Conservation (phyloP, 2,329 filamentous ascomycete genomes). For the Beauveria brongniartii region DNA sequence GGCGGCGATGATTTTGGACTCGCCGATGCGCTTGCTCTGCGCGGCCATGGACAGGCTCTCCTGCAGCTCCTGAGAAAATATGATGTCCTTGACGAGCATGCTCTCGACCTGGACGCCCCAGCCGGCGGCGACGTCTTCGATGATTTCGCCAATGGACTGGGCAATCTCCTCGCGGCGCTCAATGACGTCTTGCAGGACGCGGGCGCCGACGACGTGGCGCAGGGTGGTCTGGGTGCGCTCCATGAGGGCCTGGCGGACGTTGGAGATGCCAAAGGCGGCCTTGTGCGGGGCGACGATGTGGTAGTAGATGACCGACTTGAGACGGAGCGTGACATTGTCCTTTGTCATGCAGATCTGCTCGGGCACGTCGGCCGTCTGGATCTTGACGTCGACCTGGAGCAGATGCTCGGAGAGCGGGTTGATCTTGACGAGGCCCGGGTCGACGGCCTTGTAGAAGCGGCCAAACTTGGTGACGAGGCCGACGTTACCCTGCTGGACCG, state of each 20-base stretch:
- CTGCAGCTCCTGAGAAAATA: constrained; percentile 92
- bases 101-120: constrained; percentile 97
- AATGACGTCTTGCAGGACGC: constrained; percentile 94
- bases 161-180: constrained; percentile 97
- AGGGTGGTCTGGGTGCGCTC: constrained; percentile 98
- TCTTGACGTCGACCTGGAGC: constrained; percentile 95
- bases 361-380: constrained; percentile 95
- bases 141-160: constrained; percentile 90
- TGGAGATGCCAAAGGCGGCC: constrained; percentile 91
- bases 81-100: constrained; percentile 99
- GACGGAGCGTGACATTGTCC: constrained; percentile 89
- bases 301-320: constrained; percentile 98
- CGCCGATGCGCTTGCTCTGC: constrained; percentile 95
- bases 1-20: constrained; percentile 96
- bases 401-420: constrained; percentile 90
- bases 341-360: constrained; percentile 99
- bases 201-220: constrained; percentile 90
- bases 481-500: constrained; percentile 85
- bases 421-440: constrained; percentile 94
- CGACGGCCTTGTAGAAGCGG: constrained; percentile 87
- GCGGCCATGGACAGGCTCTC: constrained; percentile 97
- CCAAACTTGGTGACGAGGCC: constrained; percentile 95
- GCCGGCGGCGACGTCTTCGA: constrained; percentile 85
- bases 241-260: constrained; percentile 90
- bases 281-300: constrained; percentile 94